Evolutionary conservation across 2,329 filamentous ascomycete species (phyloP), one percentile per base, ranked within the genome.

Genomic region (Corynespora cassiicola): DNA sequence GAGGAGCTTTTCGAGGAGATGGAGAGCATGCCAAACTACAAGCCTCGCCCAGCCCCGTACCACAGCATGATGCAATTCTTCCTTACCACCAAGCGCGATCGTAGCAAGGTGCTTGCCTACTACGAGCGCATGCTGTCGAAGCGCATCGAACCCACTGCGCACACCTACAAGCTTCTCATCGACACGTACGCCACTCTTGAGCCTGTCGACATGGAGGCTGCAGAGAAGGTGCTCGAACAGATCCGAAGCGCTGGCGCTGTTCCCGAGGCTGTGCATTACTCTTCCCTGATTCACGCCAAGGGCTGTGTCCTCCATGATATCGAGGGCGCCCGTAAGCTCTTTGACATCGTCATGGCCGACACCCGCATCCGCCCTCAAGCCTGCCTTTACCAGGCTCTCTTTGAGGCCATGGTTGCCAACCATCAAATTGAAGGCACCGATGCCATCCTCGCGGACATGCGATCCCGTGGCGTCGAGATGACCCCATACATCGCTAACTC

Each of bases 61-160:
- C 96, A 99, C 77, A 95, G 90, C 71, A 88, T 99, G 85, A 99
- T 99, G 84, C 94, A 99, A 68, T 97, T 96, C 75, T 99, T 97
- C 81, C 78, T 97, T 54, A 95, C 89, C 40, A 97, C 92, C 38
- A 97, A 97, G 81, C 89, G 90, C 36, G 92, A 99, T 69, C 92
- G 94, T 73, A 75, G 79, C 68, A 97, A 97, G 82, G 92, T 96
- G 5, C 79, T 99, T 16, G 80, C 85, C 20, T 99, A 97, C 78
- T 97, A 95, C 65, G 86, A 95, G 70, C 88, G 92, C 47, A 97
- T 99, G 94, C 84, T 86, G 66, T 79, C 82, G 15, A 88, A 86
- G 74, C 84, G 85, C 39, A 99, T 99, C 63, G 77, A 87, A 44
- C 92, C 94, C 2, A 97, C 94, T 1, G 87, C 90, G 47, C 94